These are phyloP conservation scores for Choiromyces venosus DNA, from an alignment of 495 filamentous ascomycete species.

Conservation along the genomic window DNA sequence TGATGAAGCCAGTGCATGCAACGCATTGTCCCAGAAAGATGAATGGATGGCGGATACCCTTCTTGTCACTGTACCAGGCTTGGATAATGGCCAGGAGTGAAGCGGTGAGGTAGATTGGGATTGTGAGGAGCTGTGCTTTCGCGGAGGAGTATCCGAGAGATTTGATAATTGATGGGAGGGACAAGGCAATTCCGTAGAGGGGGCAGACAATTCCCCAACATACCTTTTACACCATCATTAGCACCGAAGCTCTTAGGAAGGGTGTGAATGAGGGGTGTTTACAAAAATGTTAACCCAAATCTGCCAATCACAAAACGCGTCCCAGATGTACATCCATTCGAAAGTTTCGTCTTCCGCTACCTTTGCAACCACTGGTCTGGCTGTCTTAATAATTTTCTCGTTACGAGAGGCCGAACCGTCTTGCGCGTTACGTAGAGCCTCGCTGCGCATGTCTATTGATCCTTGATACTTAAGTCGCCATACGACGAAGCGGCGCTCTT, in stretches of 20 bases:
- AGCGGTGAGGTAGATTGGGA: slow-evolving; percentile 59
- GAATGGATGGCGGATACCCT: slow-evolving; percentile 58
- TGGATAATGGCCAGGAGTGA: slow-evolving; percentile 55
- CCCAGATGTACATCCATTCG: slow-evolving; percentile 57
- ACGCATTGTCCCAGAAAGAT: slow-evolving; percentile 57
- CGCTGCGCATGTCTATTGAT: slow-evolving; percentile 17
- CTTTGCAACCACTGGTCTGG: slow-evolving; percentile 19
- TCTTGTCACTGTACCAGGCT: slow-evolving; percentile 57
- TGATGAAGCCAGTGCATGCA: slow-evolving; percentile 62
- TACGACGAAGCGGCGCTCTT: slow-evolving; percentile 68
- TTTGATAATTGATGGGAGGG: slow-evolving; percentile 59
- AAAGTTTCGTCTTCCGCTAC: slow-evolving; percentile 58
- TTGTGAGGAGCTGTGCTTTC: slow-evolving; percentile 62
- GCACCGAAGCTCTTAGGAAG: background rate
- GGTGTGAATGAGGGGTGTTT: slow-evolving; percentile 20
- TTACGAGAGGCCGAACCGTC: no score
- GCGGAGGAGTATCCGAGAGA: slow-evolving; percentile 56
- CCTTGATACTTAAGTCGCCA: slow-evolving; percentile 48
- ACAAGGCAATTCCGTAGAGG: slow-evolving; percentile 65
- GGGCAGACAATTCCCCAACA: slow-evolving; percentile 62
- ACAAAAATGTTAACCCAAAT: slow-evolving; percentile 64
- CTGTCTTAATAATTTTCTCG: slow-evolving; percentile 6
- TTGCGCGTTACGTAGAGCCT: background rate
- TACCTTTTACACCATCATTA: slow-evolving; percentile 41
- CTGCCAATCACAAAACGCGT: slow-evolving; percentile 66